phyloP scores from a whole-genome alignment of 257 asterid genomes.

The Capsicum pubescens region DNA sequence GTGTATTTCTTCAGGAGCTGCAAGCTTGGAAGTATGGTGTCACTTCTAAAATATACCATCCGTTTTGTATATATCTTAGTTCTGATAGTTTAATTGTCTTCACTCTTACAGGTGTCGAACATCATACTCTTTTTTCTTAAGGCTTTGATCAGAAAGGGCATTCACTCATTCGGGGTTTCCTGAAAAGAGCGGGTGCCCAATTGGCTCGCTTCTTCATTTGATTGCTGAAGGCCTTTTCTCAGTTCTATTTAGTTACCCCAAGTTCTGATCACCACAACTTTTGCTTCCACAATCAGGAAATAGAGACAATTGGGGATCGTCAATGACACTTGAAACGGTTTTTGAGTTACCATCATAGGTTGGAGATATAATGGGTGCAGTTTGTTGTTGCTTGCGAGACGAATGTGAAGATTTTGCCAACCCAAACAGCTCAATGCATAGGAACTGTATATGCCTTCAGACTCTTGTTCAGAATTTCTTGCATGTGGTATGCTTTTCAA shows the following conservation, averaged over 20 bases:
- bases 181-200: conserved; percentile 32
- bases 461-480: conserved; percentile 64
- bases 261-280: neutral
- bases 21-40: neutral
- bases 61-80: neutral
- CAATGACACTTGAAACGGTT: conserved; percentile 26
- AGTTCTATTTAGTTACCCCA: neutral
- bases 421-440: conserved; percentile 64
- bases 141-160: conserved; percentile 28
- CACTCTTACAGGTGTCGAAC: conserved; percentile 6
- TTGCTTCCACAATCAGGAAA: conserved; percentile 16
- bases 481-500: conserved; percentile 62
- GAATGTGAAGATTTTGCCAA: conserved; percentile 71
- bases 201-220: conserved; percentile 7
- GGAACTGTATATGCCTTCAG: conserved; percentile 71
- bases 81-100: conserved; percentile 10
- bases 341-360: conserved; percentile 20
- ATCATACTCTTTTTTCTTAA: neutral
- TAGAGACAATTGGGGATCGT: conserved; percentile 17
- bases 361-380: conserved; percentile 69
- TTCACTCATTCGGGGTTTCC: conserved; percentile 29
- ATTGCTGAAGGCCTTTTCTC: conserved; percentile 7
- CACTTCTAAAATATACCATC: neutral
- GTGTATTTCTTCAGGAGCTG: neutral
- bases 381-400: conserved; percentile 80